Conservation (phyloP, 2,329 filamentous ascomycete species). For the Ophiocordyceps sinensis region DNA sequence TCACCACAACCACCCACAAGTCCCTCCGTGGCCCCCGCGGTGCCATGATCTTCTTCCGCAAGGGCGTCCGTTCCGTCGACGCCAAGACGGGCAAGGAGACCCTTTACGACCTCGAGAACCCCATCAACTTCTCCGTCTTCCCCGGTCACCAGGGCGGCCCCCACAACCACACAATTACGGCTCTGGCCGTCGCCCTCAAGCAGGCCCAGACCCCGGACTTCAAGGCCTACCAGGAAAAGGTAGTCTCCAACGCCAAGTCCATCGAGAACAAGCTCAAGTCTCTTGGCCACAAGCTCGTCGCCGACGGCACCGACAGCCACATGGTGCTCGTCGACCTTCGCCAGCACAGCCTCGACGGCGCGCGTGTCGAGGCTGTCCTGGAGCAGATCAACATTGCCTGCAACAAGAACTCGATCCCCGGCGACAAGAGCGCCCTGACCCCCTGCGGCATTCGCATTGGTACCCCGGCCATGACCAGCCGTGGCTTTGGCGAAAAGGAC, state of each 20-base stretch:
- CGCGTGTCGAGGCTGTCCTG: slow-evolving; percentile 86
- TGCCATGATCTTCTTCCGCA: slow-evolving; percentile 99
- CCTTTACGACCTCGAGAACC: slow-evolving; percentile 83
- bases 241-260: slow-evolving; percentile 85
- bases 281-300: slow-evolving; percentile 86
- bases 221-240: slow-evolving; percentile 84
- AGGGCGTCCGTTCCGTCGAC: slow-evolving; percentile 81
- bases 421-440: slow-evolving; percentile 92
- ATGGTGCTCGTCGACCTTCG: slow-evolving; percentile 93
- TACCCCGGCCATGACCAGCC: slow-evolving; percentile 91
- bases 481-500: slow-evolving; percentile 84
- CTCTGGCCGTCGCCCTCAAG: slow-evolving; percentile 84
- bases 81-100: slow-evolving; percentile 82
- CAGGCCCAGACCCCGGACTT: slow-evolving; percentile 86
- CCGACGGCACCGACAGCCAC: slow-evolving; percentile 93
- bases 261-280: slow-evolving; percentile 73
- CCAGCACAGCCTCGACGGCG: slow-evolving; percentile 74
- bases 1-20: slow-evolving; percentile 98
- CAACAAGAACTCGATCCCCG: slow-evolving; percentile 99
- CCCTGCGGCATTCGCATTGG: slow-evolving; percentile 92
- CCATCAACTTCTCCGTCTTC: slow-evolving; percentile 99
- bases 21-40: slow-evolving; percentile 92
- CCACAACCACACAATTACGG: slow-evolving; percentile 99
- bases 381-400: slow-evolving; percentile 98
- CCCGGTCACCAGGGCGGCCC: slow-evolving; percentile 96